Conservation (phyloP, 176 grass and related monocot genomes). For the Zizania latifolia region DNA sequence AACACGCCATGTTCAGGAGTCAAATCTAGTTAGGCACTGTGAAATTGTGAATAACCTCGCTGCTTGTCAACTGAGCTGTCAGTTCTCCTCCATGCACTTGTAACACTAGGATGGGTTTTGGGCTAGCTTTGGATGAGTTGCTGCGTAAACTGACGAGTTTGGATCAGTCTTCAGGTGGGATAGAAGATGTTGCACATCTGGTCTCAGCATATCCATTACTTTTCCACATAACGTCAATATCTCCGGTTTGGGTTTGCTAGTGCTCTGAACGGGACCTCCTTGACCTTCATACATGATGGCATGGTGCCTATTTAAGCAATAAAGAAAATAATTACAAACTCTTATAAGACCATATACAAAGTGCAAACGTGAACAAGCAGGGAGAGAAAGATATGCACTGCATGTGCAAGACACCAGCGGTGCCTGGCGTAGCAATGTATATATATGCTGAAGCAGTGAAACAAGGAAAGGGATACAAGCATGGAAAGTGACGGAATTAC, state of each 20-base stretch:
- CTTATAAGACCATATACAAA: neutral
- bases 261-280: slow-evolving; percentile 90
- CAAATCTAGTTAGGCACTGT: too few species aligned
- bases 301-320: slow-evolving; percentile 56
- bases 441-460: too few species aligned
- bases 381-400: slow-evolving; percentile 8
- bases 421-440: too few species aligned
- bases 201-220: slow-evolving; percentile 68
- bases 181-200: slow-evolving; percentile 92
- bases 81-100: neutral
- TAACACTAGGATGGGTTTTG: slow-evolving; percentile 48
- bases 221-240: slow-evolving; percentile 87
- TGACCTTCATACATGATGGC: slow-evolving; percentile 98
- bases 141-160: slow-evolving; percentile 81
- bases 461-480: too few species aligned
- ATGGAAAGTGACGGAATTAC: too few species aligned
- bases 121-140: slow-evolving; percentile 89
- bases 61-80: too few species aligned
- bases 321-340: neutral
- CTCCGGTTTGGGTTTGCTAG: slow-evolving; percentile 89
- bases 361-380: too few species aligned
- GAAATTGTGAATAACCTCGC: too few species aligned
- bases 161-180: slow-evolving; percentile 77
- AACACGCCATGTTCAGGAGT: neutral
- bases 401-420: too few species aligned